Evolutionary conservation across 1,284 basidiomycete genomes (phyloP), one percentile per base, ranked within the genome.

Genomic region (Trichosporon coremiiforme): DNA sequence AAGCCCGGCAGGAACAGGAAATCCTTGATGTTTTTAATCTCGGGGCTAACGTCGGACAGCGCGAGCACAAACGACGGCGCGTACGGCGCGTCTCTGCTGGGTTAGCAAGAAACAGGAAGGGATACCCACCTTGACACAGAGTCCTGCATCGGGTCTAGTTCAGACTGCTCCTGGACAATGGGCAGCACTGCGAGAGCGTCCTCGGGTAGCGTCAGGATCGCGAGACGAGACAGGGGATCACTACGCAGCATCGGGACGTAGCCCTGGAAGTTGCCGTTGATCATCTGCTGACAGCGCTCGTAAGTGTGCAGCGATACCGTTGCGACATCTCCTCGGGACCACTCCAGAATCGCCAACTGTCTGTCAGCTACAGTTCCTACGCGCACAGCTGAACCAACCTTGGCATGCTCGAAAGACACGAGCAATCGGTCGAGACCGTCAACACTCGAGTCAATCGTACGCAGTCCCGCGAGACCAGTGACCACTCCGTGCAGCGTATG

Each of bases 261-360:
- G 20, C 88, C 86, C 38, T 87, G 85, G 4, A 90, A 86, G 75
- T 94, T 91, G 57, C 91, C 85, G 13, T 89, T 88, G 73, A 93
- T 91, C 82, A 97, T 87, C 81, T 98, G 94, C 5, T 91, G 89
- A 4, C 94, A 90, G 75, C 96, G 88, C 84, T 99, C 96, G 80
- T 97, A 99, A 1, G 97, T 98, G 80, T 99, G 96, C 70, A 99
- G 91, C 6, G 95, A 98, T 25, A 99, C 91, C 0, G 95, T 96
- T 20, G 92, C 86, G 6, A 99, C 15, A 87, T 86, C 17, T 86
- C 85, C 66, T 89, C 89, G 25, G 88, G 93, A 78, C 95, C 96
- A 99, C 84, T 99, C 97, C n/a, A 99, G 83, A 10, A 99, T 86
- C 0, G 94, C 92, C 81, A 99, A 90, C 93, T 95, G 74, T 33